Base-by-base conservation (phyloP, 176 grass and related monocot species). In the Oryza glaberrima region DNA sequence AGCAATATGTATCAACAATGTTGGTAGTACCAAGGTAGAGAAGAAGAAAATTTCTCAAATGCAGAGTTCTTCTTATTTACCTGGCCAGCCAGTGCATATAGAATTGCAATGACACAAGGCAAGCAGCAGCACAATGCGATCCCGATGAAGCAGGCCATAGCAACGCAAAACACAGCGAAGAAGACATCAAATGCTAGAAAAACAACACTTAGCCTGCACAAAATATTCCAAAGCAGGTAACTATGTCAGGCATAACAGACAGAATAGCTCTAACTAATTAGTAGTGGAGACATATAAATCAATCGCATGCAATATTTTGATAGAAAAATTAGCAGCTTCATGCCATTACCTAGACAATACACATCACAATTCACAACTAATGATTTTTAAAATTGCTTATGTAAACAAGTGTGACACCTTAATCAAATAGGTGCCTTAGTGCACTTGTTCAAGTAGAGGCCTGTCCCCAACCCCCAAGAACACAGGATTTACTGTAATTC, bases 41-140 rank as follows among this genome's bases (percentile, higher is more conserved):
- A 70, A 34, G 38, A 9, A 7, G 6, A 40, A 16, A 13, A 35
- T 78, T 70, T 65, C 17, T 73, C 20, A n/a, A 85, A 54, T 25
- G 47, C 7, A 41, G 4, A 79, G 73, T 81, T 73, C 3, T 38
- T 40, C 46, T 26, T 2, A 72, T 80, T 91, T 89, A 96, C 97
- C 91, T 99, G 94, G 25, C 92, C 94, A 70, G 88, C 92, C 25
- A 99, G 80, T 63, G 90, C 88, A 90, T 96, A 99, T n/a, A 99
- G 92, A 75, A 99, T 95, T 79, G 94, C 92, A 22, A 99, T 92
- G 11, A 99, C 90, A 45, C 94, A 99, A 77, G 97, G 97, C 71
- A 99, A 89, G 87, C 97, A 99, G 75, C 97, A 99, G 79, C 94
- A 99, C 34, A 99, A 92, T 20, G 97, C 97, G 85, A 99, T 91